Evolutionary conservation across 1,284 basidiomycete species (phyloP).

Genomic region (Sutorius eximius): DNA sequence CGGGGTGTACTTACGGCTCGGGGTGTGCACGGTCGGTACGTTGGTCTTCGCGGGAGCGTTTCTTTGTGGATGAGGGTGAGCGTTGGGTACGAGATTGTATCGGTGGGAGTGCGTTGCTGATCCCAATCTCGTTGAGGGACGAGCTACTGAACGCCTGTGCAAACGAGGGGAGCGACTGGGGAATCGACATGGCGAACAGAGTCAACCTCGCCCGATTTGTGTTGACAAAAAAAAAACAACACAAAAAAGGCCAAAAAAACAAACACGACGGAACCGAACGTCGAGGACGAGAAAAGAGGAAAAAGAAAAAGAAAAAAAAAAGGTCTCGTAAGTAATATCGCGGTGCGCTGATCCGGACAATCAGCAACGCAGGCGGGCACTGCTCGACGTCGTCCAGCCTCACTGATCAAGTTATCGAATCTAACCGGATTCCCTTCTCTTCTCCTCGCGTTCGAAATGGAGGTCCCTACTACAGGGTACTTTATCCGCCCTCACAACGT

Average conservation of each 20-base stretch:
- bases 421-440: neutral
- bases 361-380: neutral
- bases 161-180: conserved; percentile 73
- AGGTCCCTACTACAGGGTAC: neutral
- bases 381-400: neutral
- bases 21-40: conserved; percentile 34
- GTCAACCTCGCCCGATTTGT: neutral
- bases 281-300: neutral
- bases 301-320: neutral
- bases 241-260: neutral
- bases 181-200: conserved; percentile 39
- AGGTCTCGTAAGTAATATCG: conserved; percentile 5
- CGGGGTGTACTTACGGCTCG: conserved; percentile 40
- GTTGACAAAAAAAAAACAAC: neutral
- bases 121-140: conserved; percentile 48
- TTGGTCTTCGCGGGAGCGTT: conserved; percentile 46
- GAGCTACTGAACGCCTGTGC: conserved; percentile 65
- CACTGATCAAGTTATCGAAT: neutral
- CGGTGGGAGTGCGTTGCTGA: conserved; percentile 60
- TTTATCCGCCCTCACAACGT: neutral
- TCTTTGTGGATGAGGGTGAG: conserved; percentile 34
- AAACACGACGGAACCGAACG: conserved; percentile 23
- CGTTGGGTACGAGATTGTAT: conserved; percentile 49
- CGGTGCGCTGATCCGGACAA: conserved; percentile 2
- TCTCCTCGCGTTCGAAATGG: neutral